Conservation (phyloP, 1,284 basidiomycete genomes). For the Polyporus tsugae region DNA sequence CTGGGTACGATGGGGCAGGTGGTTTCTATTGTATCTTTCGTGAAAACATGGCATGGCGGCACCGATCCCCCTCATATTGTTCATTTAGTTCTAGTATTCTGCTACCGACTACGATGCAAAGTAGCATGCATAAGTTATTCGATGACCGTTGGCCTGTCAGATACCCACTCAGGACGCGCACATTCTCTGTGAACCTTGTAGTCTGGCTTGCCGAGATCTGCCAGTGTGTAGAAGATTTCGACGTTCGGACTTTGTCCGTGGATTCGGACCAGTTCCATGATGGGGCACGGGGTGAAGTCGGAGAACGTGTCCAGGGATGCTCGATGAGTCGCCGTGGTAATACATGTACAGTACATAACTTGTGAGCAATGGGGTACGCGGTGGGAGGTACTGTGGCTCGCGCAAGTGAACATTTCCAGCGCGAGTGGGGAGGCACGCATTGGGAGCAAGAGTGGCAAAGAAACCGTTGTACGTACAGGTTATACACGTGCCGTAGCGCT, state of each 20-base stretch:
- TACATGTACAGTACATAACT: too few relatives aligned
- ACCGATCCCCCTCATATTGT: slow-evolving; percentile 22
- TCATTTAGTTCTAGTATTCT: slow-evolving; percentile 29
- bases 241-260: not conserved
- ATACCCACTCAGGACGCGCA: not conserved
- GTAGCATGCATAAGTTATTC: not conserved
- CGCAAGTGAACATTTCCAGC: not conserved
- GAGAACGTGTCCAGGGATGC: not conserved
- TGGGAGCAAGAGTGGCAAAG: slow-evolving; percentile 10
- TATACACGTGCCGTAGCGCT: not conserved
- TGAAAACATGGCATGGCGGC: slow-evolving; percentile 28
- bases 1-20: slow-evolving; percentile 27
- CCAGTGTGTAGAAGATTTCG: not conserved
- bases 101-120: slow-evolving; percentile 11
- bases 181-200: not conserved
- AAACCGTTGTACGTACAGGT: slow-evolving; percentile 10
- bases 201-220: slow-evolving; percentile 9
- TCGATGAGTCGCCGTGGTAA: not conserved
- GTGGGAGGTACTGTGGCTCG: not conserved
- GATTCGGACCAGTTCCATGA: not conserved
- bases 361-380: too few relatives aligned
- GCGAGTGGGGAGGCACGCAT: not conserved
- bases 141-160: not conserved
- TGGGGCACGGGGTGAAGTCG: not conserved
- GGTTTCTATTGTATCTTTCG: slow-evolving; percentile 32